These are phyloP conservation scores for Peronospora belbahrii DNA, from an alignment of 352 stramenopile species.

Conservation along the genomic window DNA sequence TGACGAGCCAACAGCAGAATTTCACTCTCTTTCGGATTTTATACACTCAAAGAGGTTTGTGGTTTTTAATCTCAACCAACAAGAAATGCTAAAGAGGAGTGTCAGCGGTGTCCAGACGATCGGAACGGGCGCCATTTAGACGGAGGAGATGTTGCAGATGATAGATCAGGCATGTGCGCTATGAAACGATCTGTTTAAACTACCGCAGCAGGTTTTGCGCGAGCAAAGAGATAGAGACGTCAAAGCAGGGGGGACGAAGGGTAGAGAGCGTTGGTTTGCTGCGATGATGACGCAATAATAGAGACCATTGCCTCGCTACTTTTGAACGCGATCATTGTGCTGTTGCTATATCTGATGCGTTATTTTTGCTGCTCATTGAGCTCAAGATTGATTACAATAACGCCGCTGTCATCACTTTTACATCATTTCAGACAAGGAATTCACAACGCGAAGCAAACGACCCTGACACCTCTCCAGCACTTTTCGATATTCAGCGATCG, in stretches of 20 bases:
- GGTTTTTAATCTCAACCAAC: too few species aligned
- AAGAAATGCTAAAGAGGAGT: too few species aligned
- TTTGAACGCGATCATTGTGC: slow-evolving; percentile 1
- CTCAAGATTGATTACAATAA: too few species aligned
- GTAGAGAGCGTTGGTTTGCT: slow-evolving; percentile 65
- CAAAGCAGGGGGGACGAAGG: slow-evolving; percentile 33
- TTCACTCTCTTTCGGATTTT: too few species aligned
- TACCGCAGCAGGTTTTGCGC: slow-evolving; percentile 38
- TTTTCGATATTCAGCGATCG: slow-evolving; percentile 49
- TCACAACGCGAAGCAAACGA: slow-evolving; percentile 73
- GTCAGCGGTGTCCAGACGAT: slow-evolving; percentile 76
- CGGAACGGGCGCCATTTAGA: slow-evolving; percentile 69
- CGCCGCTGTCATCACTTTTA: slow-evolving; percentile 7
- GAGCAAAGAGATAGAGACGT: slow-evolving; percentile 46
- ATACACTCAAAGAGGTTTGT: too few species aligned
- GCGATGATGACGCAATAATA: slow-evolving; percentile 21
- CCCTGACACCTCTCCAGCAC: slow-evolving; percentile 78
- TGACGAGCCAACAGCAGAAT: too few species aligned
- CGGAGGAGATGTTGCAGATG: slow-evolving; percentile 75
- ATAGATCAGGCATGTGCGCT: slow-evolving; percentile 59
- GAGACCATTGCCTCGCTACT: background rate
- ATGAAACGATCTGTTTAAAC: slow-evolving; percentile 56
- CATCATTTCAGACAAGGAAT: slow-evolving; percentile 66
- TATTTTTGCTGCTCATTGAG: background rate
- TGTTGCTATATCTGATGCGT: background rate